phyloP scores from a whole-genome alignment of 2,329 filamentous ascomycete genomes.

The Tolypocladium ophioglossoides region DNA sequence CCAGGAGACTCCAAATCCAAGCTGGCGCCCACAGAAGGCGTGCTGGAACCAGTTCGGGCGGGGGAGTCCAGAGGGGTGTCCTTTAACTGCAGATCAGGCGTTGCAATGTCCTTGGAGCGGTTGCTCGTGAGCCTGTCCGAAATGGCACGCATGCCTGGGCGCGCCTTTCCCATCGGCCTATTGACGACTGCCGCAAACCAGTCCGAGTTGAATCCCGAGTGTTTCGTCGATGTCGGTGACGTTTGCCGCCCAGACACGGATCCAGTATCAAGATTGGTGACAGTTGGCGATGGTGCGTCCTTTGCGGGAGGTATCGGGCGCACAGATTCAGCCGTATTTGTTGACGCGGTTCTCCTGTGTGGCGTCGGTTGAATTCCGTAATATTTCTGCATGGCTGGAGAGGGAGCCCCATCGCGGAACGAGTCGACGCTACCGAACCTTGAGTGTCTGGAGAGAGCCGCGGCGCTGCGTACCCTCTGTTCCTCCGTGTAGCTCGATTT shows the following conservation, averaged over 20 bases:
- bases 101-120: slow-evolving; percentile 38
- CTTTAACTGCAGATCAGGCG: slow-evolving; percentile 37
- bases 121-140: slow-evolving; percentile 63
- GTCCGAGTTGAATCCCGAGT: slow-evolving; percentile 38
- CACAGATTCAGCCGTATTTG: slow-evolving; percentile 43
- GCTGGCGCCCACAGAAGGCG: slow-evolving; percentile 54
- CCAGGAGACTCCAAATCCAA: slow-evolving; percentile 72
- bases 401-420: slow-evolving; percentile 47
- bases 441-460: slow-evolving; percentile 61
- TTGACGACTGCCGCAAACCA: slow-evolving; percentile 42
- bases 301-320: slow-evolving; percentile 41
- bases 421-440: slow-evolving; percentile 73
- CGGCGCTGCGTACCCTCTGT: slow-evolving; percentile 54
- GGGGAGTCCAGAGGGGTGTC: slow-evolving; percentile 52
- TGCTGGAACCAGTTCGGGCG: slow-evolving; percentile 66
- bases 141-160: slow-evolving; percentile 68
- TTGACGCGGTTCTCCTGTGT: slow-evolving; percentile 52
- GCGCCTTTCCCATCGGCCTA: slow-evolving; percentile 38
- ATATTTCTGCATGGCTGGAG: slow-evolving; percentile 61
- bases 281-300: slow-evolving; percentile 42
- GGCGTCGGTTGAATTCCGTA: slow-evolving; percentile 41
- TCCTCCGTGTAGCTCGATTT: slow-evolving; percentile 72
- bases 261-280: slow-evolving; percentile 48
- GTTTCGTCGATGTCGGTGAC: slow-evolving; percentile 32
- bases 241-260: slow-evolving; percentile 26